phyloP scores from a whole-genome alignment of 345 rosid genomes.

The Viola odorata region DNA sequence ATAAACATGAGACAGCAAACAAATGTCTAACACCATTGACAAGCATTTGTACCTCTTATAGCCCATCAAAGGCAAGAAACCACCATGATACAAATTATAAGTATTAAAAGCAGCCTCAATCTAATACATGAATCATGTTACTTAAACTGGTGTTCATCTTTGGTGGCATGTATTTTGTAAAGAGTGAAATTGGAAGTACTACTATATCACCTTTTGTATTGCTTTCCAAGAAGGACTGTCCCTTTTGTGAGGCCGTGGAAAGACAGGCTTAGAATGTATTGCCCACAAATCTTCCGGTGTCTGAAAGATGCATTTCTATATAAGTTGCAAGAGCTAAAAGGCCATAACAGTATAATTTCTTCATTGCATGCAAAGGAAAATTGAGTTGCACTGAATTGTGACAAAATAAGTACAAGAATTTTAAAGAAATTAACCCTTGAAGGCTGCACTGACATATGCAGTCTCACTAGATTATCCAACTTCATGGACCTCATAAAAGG shows the following conservation, averaged over 20 bases:
- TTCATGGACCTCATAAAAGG: no score
- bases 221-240: slow-evolving; percentile 71
- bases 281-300: slow-evolving; percentile 95
- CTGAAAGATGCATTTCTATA: slow-evolving; percentile 38
- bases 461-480: no score
- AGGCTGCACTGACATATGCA: no score
- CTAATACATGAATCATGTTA: no score
- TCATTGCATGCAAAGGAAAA: background rate
- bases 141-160: no score
- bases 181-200: no score
- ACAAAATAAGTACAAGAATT: no score
- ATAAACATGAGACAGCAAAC: background rate
- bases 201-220: slow-evolving; percentile 56
- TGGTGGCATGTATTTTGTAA: no score
- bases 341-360: background rate
- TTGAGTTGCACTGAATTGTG: no score
- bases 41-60: background rate
- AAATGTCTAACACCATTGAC: background rate
- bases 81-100: no score
- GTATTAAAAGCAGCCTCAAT: no score
- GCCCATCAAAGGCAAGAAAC: background rate
- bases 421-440: no score
- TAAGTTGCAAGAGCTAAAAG: slow-evolving; percentile 15
- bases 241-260: slow-evolving; percentile 79
- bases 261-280: slow-evolving; percentile 66